phyloP scores from a whole-genome alignment of 2,329 filamentous ascomycete species.

The Pyrenophora teres region DNA sequence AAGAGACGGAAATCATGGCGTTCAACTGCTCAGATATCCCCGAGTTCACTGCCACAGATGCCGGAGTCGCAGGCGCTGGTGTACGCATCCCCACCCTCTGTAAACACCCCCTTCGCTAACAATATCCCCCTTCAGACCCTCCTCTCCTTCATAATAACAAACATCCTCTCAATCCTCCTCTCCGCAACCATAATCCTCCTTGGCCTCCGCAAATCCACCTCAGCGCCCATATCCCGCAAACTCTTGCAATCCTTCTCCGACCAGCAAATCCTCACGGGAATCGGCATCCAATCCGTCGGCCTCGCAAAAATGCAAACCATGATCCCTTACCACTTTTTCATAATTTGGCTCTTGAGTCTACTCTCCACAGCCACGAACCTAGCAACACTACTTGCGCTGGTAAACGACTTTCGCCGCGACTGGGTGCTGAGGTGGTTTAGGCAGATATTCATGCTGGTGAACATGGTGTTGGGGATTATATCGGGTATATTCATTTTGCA shows the following conservation, averaged over 20 bases:
- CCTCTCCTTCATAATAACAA: slow-evolving; percentile 70
- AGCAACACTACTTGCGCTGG: slow-evolving; percentile 66
- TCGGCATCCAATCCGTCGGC: slow-evolving; percentile 68
- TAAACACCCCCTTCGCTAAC: neutral
- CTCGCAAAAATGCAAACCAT: slow-evolving; percentile 64
- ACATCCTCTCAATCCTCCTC: slow-evolving; percentile 61
- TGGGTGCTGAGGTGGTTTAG: slow-evolving; percentile 70
- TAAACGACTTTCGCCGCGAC: slow-evolving; percentile 68
- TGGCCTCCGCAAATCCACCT: slow-evolving; percentile 55
- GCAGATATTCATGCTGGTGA: slow-evolving; percentile 68
- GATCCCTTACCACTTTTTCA: slow-evolving; percentile 71
- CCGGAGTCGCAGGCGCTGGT: slow-evolving; percentile 62
- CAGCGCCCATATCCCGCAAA: slow-evolving; percentile 62
- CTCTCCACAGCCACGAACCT: slow-evolving; percentile 70
- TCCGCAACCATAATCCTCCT: slow-evolving; percentile 62
- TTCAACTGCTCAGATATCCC: slow-evolving; percentile 54
- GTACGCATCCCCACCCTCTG: slow-evolving; percentile 45
- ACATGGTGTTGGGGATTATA: slow-evolving; percentile 62
- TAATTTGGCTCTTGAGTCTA: slow-evolving; percentile 70
- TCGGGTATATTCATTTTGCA: slow-evolving; percentile 63
- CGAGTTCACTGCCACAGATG: slow-evolving; percentile 55
- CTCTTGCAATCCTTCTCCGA: slow-evolving; percentile 69
- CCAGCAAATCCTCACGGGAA: slow-evolving; percentile 71
- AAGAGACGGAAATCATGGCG: slow-evolving; percentile 11
- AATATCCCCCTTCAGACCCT: slow-evolving; percentile 51